Percentiles rank a stretch among this genome's conserved stretches.
Evolutionary conservation across 306 rosid genomes (phyloP).

Genomic region (Corylus avellana): DNA sequence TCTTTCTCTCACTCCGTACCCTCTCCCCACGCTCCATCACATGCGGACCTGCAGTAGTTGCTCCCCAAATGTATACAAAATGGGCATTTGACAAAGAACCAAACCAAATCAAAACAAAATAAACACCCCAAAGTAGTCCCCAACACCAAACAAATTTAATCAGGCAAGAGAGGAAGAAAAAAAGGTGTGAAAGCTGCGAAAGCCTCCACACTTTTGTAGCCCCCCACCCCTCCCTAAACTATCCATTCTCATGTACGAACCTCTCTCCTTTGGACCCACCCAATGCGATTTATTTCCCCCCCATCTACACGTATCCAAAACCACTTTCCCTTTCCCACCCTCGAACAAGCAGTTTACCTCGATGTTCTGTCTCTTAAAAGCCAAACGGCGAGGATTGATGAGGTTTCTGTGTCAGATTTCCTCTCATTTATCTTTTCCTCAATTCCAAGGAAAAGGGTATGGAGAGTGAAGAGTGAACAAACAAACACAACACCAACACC

Average conservation of each 20-base stretch:
- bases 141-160: constrained; percentile 14
- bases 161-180: not conserved
- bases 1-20: constrained; percentile 4
- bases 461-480: not conserved
- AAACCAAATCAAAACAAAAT: constrained; percentile 13
- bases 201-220: constrained; percentile 1
- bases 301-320: not conserved
- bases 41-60: constrained; percentile 26
- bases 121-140: not conserved
- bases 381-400: constrained; percentile 12
- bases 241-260: constrained; percentile 29
- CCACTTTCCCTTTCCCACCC: not conserved
- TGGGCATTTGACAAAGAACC: constrained; percentile 16
- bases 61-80: constrained; percentile 37
- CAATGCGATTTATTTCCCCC: constrained; percentile 22
- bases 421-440: constrained; percentile 33
- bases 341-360: constrained; percentile 23
- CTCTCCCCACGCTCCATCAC: constrained; percentile 25
- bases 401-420: constrained; percentile 37
- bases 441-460: constrained; percentile 41
- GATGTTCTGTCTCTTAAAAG: constrained; percentile 38
- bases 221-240: not conserved
- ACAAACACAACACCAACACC: not conserved
- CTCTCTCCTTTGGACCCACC: constrained; percentile 19
- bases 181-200: constrained; percentile 13